A percentile compares a stretch with the other conserved stretches of the same genome.
These are phyloP conservation scores for Decorospora gaudefroyi DNA, from an alignment of 2,329 filamentous ascomycete species.

Conservation along the genomic window DNA sequence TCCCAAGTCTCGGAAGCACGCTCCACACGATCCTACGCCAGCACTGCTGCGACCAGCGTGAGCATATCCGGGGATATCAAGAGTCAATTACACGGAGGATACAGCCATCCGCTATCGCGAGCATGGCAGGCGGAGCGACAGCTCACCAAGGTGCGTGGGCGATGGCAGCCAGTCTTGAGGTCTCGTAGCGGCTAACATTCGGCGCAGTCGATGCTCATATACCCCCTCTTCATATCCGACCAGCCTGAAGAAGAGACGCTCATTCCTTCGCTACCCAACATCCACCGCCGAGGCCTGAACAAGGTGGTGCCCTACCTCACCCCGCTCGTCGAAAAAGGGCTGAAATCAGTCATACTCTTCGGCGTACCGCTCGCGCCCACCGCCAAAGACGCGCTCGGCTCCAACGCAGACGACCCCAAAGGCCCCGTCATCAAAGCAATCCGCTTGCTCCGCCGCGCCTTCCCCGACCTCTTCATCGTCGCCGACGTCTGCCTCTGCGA, in stretches of 20 bases:
- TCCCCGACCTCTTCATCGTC: constrained; percentile 88
- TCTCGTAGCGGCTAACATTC: constrained; percentile 23
- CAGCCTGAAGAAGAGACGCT: constrained; percentile 87
- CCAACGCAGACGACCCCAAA: constrained; percentile 86
- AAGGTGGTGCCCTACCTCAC: constrained; percentile 81
- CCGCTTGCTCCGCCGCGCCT: constrained; percentile 78
- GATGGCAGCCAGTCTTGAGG: constrained; percentile 1
- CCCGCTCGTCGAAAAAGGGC: constrained; percentile 84
- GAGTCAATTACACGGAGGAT: constrained; percentile 58
- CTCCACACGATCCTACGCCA: constrained; percentile 56
- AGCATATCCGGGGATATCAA: constrained; percentile 58
- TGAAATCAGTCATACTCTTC: constrained; percentile 92
- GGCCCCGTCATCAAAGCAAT: constrained; percentile 91
- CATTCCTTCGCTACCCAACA: constrained; percentile 88
- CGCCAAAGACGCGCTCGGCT: constrained; percentile 89
- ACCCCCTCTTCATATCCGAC: constrained; percentile 95
- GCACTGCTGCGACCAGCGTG: constrained; percentile 58
- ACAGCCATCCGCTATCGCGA: constrained; percentile 56
- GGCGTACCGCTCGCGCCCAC: constrained; percentile 83
- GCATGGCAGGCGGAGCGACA: constrained; percentile 59
- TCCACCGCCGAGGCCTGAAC: constrained; percentile 86
- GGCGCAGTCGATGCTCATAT: constrained; percentile 91
- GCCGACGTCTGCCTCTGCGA: constrained; percentile 97
- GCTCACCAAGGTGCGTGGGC: constrained; percentile 53
- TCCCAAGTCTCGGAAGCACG: constrained; percentile 54